Base-by-base conservation (phyloP, 2,329 filamentous ascomycete species). In the Zalaria obscura region DNA sequence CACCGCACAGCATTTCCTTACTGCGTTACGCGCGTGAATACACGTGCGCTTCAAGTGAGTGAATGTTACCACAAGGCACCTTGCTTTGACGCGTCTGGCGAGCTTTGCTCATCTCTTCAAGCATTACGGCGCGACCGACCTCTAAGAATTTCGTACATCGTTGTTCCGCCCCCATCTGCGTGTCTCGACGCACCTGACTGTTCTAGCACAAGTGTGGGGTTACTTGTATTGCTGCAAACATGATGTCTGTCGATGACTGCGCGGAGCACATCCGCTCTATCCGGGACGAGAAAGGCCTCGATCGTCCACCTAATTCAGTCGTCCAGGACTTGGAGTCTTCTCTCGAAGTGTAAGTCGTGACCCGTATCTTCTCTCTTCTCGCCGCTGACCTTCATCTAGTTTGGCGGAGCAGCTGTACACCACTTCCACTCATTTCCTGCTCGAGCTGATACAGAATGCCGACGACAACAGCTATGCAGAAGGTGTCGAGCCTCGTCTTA, bases 381-480 rank as follows among this genome's bases (percentile, higher is more conserved):
- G 27, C 5, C 11, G 11, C n/a, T 38, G 10, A 11, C 25, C 39
- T 11, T 18, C 6, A n/a, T 25, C 10, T n/a, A 42, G 41, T 2
- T 9, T 43, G 9, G 38, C 41, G 3, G 34, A 4, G n/a, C 43
- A 62, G 36, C 49, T 63, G 4, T 62, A 66, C 42, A 48, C 50
- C 27, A 56, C 48, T 9, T 44, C 52, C 3, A 57, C 66, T 0
- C 60, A 66, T 28, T 75, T 73, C 46, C 52, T 75, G 1, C 67
- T 71, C 29, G 70, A 75, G 49, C 50, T 75, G 1, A 59, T 75
- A 0, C 70, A 73, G 45, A 75, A 75, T 48, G 68, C 69, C 4
- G 71, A 75, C 36, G 69, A 73, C 50, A 72, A 72, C 42, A 41
- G 43, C 7, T 73, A 66, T 47, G 34, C 27, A 5, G 34, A 35